Percentiles rank a stretch among this genome's conserved stretches.
Conservation (phyloP, 805 yeast genomes). For the Saccharomycopsis sp. region DNA sequence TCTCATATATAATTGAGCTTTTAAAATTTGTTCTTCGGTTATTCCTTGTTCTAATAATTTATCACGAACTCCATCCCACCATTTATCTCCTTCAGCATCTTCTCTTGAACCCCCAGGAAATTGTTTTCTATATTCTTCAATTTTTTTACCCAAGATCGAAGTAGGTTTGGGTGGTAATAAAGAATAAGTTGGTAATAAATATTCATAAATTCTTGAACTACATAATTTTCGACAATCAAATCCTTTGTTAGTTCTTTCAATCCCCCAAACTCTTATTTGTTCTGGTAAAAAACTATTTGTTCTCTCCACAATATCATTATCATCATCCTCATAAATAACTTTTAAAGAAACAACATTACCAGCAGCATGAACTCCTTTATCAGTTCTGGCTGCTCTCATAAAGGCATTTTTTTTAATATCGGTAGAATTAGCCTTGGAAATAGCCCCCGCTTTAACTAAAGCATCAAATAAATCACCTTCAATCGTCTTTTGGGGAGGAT, state of each 20-base stretch:
- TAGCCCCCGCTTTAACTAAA: conserved; percentile 76
- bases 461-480: conserved; percentile 86
- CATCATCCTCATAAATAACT: conserved; percentile 71
- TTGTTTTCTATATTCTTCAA: conserved; percentile 40
- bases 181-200: conserved; percentile 83
- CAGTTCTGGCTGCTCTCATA: conserved; percentile 82
- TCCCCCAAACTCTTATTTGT: conserved; percentile 89
- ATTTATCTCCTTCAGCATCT: conserved; percentile 59
- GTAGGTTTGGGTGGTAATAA: conserved; percentile 84
- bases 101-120: conserved; percentile 50
- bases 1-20: conserved; percentile 21
- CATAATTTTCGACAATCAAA: conserved; percentile 95
- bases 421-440: conserved; percentile 74
- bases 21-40: conserved; percentile 28
- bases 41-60: conserved; percentile 31
- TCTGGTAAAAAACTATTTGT: conserved; percentile 73
- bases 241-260: conserved; percentile 75
- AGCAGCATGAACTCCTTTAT: conserved; percentile 96
- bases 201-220: conserved; percentile 91
- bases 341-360: conserved; percentile 84
- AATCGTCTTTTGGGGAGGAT: conserved; percentile 80
- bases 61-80: conserved; percentile 49
- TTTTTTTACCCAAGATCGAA: conserved; percentile 50
- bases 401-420: conserved; percentile 84
- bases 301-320: conserved; percentile 38